Base-by-base conservation (phyloP, 345 rosid genomes). In the Raphanus sativus region DNA sequence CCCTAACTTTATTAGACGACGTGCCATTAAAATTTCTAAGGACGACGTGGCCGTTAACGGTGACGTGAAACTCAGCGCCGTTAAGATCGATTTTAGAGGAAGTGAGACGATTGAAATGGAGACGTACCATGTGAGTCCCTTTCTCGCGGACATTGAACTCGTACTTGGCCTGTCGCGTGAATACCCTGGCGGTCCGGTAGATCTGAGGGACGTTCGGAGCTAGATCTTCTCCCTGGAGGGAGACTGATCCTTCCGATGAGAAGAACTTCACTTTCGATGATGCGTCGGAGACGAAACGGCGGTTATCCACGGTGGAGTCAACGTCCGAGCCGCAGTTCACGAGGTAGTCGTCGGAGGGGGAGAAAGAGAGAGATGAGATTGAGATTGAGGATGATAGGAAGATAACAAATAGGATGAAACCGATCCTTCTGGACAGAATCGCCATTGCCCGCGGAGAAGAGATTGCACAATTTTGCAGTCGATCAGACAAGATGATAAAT, bases 41-140 rank as follows among this genome's bases (percentile, higher is more conserved):
- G 54, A 83, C 90, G 75, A 89, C 95, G 34, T 83, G 88, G 6
- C 83, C 89, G 76, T 86, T 83, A 24, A 87, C 88, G 86, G 90
- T 79, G 50, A 92, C 97, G 82, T 92, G 98, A 80, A 94, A 94
- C 6, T 60, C 82, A 66, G 92, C 86, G 55, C 77, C 75, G 2
- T 12, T 32, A 0, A 87, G 74, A 62, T 86, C 83, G 67, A 79
- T 15, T 28, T 70, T 34, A 26, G 93, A 80, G 69, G 92, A 84
- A 63, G 62, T 67, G 75, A 89, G 81, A 3, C 81, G 86, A 60
- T 73, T 66, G 76, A 92, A 90, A 81, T 92, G 95, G 70, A 94
- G 84, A 45, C 98, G 91, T 76, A 94, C 86, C 90, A 85, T 85
- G 72, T 89, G 88, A 32, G 87, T 87, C 36, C 98, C 98, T 62